Percentiles rank a stretch among this genome's conserved stretches.
Conservation (phyloP, 305 asterid genomes). For the Withania somnifera region DNA sequence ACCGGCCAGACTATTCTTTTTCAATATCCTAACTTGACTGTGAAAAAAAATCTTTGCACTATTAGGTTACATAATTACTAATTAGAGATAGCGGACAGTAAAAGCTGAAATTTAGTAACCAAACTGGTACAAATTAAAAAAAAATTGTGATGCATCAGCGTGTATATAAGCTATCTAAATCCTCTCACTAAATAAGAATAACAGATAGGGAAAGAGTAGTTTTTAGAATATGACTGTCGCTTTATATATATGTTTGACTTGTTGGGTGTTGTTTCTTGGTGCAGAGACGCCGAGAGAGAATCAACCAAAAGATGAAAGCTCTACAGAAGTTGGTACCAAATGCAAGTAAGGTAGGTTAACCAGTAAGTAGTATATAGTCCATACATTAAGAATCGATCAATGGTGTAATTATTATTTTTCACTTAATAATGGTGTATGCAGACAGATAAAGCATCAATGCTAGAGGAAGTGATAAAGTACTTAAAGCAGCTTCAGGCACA, state of each 20-base stretch:
- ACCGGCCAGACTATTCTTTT: too few relatives aligned
- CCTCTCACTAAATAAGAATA: neutral
- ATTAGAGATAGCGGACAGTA: too few relatives aligned
- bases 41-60: too few relatives aligned
- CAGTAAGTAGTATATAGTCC: too few relatives aligned
- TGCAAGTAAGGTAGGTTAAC: slow-evolving; percentile 51
- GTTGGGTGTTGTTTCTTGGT: neutral
- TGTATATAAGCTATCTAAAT: neutral
- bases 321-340: slow-evolving; percentile 70
- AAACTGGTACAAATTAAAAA: too few relatives aligned
- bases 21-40: too few relatives aligned
- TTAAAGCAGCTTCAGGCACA: slow-evolving; percentile 62
- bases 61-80: too few relatives aligned
- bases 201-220: too few relatives aligned
- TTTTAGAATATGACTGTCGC: too few relatives aligned
- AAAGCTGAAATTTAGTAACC: too few relatives aligned
- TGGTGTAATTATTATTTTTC: neutral
- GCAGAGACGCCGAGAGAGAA: slow-evolving; percentile 61
- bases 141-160: too few relatives aligned
- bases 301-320: slow-evolving; percentile 69
- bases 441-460: slow-evolving; percentile 76
- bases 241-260: too few relatives aligned
- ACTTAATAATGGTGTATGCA: slow-evolving; percentile 3
- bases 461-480: slow-evolving; percentile 63
- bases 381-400: neutral